phyloP scores from a whole-genome alignment of 306 rosid species.

The Lithocarpus polystachyus region DNA sequence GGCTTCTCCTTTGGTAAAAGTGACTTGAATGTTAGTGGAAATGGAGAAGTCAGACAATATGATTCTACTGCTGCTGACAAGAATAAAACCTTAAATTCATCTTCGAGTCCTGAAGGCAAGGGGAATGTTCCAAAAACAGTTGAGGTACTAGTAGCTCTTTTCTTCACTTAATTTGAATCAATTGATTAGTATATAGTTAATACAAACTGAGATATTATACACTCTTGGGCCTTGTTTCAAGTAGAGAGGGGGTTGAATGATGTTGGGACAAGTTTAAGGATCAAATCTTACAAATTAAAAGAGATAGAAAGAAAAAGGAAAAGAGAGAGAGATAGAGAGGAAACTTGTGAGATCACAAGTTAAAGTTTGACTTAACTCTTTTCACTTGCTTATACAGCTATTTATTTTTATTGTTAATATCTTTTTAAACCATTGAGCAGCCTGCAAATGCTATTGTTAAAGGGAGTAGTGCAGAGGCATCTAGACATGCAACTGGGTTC shows the following conservation, averaged over 20 bases:
- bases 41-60: constrained; percentile 32
- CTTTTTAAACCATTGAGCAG: constrained; percentile 41
- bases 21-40: constrained; percentile 19
- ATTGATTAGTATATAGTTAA: neutral
- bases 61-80: constrained; percentile 17
- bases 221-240: neutral
- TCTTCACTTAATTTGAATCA: neutral
- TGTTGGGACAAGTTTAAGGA: neutral
- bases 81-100: constrained; percentile 26
- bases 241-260: neutral
- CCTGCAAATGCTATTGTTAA: constrained; percentile 32
- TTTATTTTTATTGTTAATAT: constrained; percentile 8
- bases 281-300: neutral
- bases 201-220: neutral
- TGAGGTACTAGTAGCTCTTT: constrained; percentile 39
- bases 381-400: constrained; percentile 14
- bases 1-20: constrained; percentile 27
- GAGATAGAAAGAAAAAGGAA: neutral
- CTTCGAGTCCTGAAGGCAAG: constrained; percentile 25
- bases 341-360: constrained; percentile 2
- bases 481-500: constrained; percentile 26
- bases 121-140: constrained; percentile 21
- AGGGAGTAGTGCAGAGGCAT: constrained; percentile 27
- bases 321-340: no score
- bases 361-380: constrained; percentile 5